Evolutionary conservation across 116 monocot species (phyloP).

Genomic region (Iris pallida): DNA sequence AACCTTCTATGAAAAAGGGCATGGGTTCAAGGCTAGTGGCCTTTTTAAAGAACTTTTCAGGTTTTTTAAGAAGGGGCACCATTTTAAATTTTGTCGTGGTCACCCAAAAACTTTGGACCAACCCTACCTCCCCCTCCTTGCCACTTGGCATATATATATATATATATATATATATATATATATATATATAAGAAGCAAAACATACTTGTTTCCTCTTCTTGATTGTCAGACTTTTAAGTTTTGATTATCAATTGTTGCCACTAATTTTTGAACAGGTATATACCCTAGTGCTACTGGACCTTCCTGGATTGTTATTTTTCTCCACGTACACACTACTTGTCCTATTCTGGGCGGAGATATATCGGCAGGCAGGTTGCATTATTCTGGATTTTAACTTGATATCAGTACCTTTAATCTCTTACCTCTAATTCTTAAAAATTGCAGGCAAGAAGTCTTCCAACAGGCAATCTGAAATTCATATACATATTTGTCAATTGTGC

Average conservation of each 20-base stretch:
- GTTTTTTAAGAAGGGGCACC: no score
- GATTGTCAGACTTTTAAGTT: no score
- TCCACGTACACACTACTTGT: constrained; percentile 22
- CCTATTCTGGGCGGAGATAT: constrained; percentile 23
- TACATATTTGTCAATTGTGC: constrained; percentile 60
- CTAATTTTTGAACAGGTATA: constrained; percentile 43
- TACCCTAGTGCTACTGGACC: constrained; percentile 18
- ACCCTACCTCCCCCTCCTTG: no score
- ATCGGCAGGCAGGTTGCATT: constrained; percentile 18
- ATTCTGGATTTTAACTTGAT: not conserved
- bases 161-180: no score
- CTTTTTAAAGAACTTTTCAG: no score
- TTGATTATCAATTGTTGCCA: no score
- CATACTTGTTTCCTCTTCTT: not conserved
- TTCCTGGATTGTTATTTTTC: constrained; percentile 23
- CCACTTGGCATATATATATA: no score
- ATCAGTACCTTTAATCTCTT: not conserved
- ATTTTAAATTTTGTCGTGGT: no score
- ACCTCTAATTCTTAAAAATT: constrained; percentile 1
- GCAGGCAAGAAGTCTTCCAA: constrained; percentile 73
- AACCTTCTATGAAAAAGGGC: no score
- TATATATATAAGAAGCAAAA: not conserved
- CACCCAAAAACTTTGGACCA: no score
- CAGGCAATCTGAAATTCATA: constrained; percentile 64
- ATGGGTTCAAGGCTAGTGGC: no score